phyloP scores from a whole-genome alignment of 257 asterid genomes.

The Anisodus tanguticus region DNA sequence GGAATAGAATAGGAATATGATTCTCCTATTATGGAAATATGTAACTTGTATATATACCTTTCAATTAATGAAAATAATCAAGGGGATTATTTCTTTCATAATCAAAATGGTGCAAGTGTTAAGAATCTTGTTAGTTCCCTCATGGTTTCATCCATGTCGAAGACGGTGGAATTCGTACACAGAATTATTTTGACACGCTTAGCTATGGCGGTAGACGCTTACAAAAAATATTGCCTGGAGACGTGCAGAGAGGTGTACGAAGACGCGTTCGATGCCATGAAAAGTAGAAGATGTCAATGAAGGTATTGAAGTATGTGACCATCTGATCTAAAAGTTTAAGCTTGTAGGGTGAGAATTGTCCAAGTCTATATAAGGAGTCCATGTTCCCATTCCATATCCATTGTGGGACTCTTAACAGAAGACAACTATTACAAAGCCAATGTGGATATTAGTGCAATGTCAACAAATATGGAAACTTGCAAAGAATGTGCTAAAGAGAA shows the following conservation, averaged over 20 bases:
- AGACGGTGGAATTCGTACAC: slow-evolving; percentile 38
- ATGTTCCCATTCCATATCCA: no score
- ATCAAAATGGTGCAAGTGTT: no score
- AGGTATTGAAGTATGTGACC: no score
- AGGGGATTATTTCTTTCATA: no score
- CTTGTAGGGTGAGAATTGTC: no score
- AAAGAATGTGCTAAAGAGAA: background rate
- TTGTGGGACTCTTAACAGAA: no score
- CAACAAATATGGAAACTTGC: background rate
- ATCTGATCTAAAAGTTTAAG: no score
- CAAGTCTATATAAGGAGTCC: no score
- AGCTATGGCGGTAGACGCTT: background rate
- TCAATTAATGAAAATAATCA: no score
- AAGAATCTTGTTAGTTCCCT: background rate
- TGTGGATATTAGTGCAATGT: slow-evolving; percentile 40
- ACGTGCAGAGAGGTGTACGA: slow-evolving; percentile 44
- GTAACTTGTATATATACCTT: no score
- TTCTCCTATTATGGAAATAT: no score
- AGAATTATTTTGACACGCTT: slow-evolving; percentile 32
- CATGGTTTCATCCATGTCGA: slow-evolving; percentile 37
- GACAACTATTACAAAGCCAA: slow-evolving; percentile 43
- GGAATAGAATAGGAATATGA: no score
- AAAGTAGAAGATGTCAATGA: slow-evolving; percentile 38
- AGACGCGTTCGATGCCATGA: slow-evolving; percentile 37
- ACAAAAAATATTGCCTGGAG: slow-evolving; percentile 33